These are phyloP conservation scores for Picochlorum sp. DNA, from an alignment of 139 green algal genomes.

Conservation along the genomic window DNA sequence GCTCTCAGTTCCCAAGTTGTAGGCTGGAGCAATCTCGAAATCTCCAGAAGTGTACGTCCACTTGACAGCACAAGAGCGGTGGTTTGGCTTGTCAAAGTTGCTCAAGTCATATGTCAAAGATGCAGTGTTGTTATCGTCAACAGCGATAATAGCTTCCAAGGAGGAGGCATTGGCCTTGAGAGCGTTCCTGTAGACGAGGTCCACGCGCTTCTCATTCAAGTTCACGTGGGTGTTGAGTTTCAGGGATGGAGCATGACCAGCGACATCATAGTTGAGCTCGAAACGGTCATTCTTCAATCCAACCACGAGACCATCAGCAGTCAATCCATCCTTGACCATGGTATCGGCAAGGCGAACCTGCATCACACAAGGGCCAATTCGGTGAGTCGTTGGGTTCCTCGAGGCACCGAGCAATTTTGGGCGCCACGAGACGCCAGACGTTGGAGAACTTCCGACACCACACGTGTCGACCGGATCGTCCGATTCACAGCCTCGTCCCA, in stretches of 20 bases:
- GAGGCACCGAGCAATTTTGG: not conserved
- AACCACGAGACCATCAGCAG: slow-evolving; percentile 1
- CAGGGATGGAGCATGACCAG: slow-evolving; percentile 5
- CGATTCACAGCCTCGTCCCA: too few relatives aligned
- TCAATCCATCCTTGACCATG: slow-evolving; percentile 11
- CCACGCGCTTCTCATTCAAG: slow-evolving; percentile 3
- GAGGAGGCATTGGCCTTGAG: slow-evolving; percentile 15
- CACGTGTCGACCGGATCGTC: not conserved
- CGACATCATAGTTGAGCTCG: slow-evolving; percentile 12
- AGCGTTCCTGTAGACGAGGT: slow-evolving; percentile 4
- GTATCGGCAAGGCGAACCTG: slow-evolving; percentile 15
- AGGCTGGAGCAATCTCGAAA: slow-evolving; percentile 21
- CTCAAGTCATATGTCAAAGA: slow-evolving; percentile 18
- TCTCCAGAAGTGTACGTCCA: slow-evolving; percentile 19
- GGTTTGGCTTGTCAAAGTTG: slow-evolving; percentile 13
- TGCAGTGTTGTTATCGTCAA: slow-evolving; percentile 30
- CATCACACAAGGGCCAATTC: not conserved
- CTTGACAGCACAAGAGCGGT: slow-evolving; percentile 11
- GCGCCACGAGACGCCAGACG: not conserved
- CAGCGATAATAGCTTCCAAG: slow-evolving; percentile 11
- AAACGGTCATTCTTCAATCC: slow-evolving; percentile 10
- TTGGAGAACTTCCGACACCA: not conserved
- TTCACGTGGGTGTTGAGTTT: slow-evolving; percentile 3
- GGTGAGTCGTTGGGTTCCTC: not conserved
- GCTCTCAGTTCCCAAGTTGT: slow-evolving; percentile 27